phyloP scores from a whole-genome alignment of 345 rosid species.

The Eucalyptus globulus region DNA sequence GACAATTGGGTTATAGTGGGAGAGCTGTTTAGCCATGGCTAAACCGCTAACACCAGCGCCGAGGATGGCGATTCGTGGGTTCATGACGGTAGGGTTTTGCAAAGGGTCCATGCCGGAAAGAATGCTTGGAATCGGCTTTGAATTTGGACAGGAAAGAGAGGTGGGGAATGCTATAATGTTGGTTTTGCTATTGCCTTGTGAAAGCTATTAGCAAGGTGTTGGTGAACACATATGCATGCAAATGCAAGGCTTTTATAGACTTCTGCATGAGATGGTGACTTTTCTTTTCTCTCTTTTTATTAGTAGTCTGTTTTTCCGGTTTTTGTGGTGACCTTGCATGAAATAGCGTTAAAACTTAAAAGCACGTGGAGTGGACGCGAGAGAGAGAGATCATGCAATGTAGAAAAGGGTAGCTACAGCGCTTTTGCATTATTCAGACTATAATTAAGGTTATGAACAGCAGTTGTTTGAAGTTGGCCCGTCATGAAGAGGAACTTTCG shows the following conservation, averaged over 20 bases:
- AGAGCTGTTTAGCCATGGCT: slow-evolving; percentile 64
- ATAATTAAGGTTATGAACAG: background rate
- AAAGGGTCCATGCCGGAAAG: background rate
- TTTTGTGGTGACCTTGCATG: background rate
- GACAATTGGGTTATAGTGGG: slow-evolving; percentile 45
- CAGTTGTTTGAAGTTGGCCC: background rate
- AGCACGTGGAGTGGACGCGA: background rate
- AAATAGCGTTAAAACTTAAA: background rate
- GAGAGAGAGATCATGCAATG: background rate
- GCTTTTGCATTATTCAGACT: no score
- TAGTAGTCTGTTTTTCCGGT: background rate
- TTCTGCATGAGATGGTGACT: background rate
- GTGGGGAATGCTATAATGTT: background rate
- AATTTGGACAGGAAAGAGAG: background rate
- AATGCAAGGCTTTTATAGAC: background rate
- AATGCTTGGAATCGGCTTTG: background rate
- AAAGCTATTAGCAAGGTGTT: background rate
- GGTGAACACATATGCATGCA: background rate
- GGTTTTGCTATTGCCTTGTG: background rate
- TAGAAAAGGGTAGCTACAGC: background rate
- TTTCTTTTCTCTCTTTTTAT: background rate
- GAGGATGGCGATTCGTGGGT: slow-evolving; percentile 44
- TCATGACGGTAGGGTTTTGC: background rate
- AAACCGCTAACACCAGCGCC: slow-evolving; percentile 93
- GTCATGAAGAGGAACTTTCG: background rate